phyloP scores from a whole-genome alignment of 2,329 filamentous ascomycete genomes.

The Penicillium sp. region DNA sequence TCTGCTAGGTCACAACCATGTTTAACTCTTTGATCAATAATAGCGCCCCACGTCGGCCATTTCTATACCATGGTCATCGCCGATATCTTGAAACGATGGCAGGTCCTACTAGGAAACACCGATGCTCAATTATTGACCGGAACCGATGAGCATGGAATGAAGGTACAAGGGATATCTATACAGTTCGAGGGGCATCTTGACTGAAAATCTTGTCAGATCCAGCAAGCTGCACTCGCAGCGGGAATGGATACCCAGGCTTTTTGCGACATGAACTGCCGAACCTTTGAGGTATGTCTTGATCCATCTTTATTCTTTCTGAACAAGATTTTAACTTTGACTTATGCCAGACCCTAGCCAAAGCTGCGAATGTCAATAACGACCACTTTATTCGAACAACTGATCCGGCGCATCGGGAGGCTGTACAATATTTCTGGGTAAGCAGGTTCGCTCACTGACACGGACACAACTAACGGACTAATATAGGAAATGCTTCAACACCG shows the following conservation, averaged over 20 bases:
- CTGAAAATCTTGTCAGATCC: conserved; percentile 56
- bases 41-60: conserved; percentile 91
- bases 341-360: conserved; percentile 62
- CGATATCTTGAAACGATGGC: conserved; percentile 91
- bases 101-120: conserved; percentile 67
- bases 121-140: conserved; percentile 78
- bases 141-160: conserved; percentile 97
- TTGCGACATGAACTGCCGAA: conserved; percentile 78
- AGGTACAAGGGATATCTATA: conserved; percentile 47
- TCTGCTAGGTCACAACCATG: background rate
- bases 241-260: conserved; percentile 75
- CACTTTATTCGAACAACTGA: conserved; percentile 94
- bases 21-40: background rate
- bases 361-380: conserved; percentile 71
- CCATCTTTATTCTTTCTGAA: background rate
- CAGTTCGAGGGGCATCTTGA: background rate
- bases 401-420: conserved; percentile 73
- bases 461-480: conserved; percentile 5
- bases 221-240: conserved; percentile 74
- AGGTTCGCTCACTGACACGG: background rate
- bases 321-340: background rate
- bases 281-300: conserved; percentile 62
- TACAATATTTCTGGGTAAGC: conserved; percentile 80
- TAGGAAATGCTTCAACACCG: conserved; percentile 68
- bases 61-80: conserved; percentile 89